phyloP scores from a whole-genome alignment of 768 basidiomycete genomes.

The Russula earlei region DNA sequence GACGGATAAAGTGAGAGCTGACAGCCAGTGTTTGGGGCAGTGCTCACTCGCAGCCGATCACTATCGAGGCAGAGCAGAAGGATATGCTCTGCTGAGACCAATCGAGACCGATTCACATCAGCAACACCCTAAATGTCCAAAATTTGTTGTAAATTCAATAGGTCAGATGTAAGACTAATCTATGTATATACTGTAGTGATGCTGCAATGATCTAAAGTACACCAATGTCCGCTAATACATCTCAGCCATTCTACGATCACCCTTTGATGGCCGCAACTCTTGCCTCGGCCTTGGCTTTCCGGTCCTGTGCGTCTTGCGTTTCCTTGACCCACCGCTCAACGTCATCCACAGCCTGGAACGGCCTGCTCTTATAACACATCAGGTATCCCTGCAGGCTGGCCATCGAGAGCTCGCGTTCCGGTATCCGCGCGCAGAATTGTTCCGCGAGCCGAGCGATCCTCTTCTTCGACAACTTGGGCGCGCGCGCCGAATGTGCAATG shows the following conservation, averaged over 20 bases:
- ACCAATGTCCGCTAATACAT: not conserved
- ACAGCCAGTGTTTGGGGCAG: no score
- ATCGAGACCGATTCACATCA: no score
- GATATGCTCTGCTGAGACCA: no score
- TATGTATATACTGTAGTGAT: not conserved
- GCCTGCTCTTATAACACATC: conserved; percentile 57
- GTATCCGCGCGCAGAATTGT: conserved; percentile 46
- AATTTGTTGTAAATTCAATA: no score
- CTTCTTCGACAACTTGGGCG: conserved; percentile 32
- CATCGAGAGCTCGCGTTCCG: conserved; percentile 36
- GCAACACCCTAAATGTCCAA: no score
- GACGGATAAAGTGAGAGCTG: no score
- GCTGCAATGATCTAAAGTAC: not conserved
- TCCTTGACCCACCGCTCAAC: conserved; percentile 41
- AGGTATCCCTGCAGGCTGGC: conserved; percentile 48
- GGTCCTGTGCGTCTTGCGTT: conserved; percentile 28
- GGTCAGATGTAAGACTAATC: no score
- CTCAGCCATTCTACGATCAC: not conserved
- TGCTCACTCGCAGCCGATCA: no score
- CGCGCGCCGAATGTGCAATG: conserved; percentile 11
- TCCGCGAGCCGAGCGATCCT: conserved; percentile 41
- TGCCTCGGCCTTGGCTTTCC: not conserved
- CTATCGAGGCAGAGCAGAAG: no score
- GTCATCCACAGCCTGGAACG: conserved; percentile 43
- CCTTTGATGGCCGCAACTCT: not conserved